Percentiles rank a stretch among this genome's conserved stretches.
These are phyloP conservation scores for Plectranthus barbatus DNA, from an alignment of 257 asterid genomes.

Conservation along the genomic window DNA sequence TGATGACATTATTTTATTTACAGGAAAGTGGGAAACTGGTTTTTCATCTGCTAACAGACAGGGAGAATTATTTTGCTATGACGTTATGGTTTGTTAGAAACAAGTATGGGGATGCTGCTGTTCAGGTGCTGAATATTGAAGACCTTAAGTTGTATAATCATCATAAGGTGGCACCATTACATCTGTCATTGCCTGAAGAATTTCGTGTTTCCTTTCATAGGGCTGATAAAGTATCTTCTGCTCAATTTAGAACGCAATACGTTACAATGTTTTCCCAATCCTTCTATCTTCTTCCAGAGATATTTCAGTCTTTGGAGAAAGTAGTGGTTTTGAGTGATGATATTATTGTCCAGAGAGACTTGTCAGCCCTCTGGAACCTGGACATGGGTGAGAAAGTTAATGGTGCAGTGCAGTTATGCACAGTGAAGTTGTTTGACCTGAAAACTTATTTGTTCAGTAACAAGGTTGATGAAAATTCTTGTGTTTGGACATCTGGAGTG, in stretches of 20 bases:
- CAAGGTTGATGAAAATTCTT: slow-evolving; percentile 46
- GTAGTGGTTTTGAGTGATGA: slow-evolving; percentile 92
- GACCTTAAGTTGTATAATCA: slow-evolving; percentile 48
- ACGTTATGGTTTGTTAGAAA: slow-evolving; percentile 67
- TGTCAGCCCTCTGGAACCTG: slow-evolving; percentile 79
- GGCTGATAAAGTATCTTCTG: slow-evolving; percentile 47
- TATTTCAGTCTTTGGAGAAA: slow-evolving; percentile 61
- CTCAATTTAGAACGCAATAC: slow-evolving; percentile 52
- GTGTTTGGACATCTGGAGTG: slow-evolving; percentile 92
- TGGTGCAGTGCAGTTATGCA: slow-evolving; percentile 71
- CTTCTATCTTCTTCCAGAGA: slow-evolving; percentile 77
- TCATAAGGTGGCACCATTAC: slow-evolving; percentile 35
- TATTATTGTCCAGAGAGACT: slow-evolving; percentile 76
- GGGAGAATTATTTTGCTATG: slow-evolving; percentile 84
- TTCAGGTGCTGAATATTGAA: slow-evolving; percentile 83
- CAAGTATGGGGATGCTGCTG: slow-evolving; percentile 67
- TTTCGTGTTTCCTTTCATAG: slow-evolving; percentile 72
- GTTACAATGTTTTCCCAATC: slow-evolving; percentile 76
- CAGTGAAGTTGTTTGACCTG: slow-evolving; percentile 59
- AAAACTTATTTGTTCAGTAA: slow-evolving; percentile 37
- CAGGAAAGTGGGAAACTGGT: slow-evolving; percentile 77
- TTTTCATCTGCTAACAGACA: slow-evolving; percentile 88
- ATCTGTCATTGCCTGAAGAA: slow-evolving; percentile 79
- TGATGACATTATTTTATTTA: slow-evolving; percentile 17
- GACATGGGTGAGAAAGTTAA: slow-evolving; percentile 85